These are phyloP conservation scores for Fusarium nurragi DNA, from an alignment of 2,329 filamentous ascomycete species.

Conservation along the genomic window DNA sequence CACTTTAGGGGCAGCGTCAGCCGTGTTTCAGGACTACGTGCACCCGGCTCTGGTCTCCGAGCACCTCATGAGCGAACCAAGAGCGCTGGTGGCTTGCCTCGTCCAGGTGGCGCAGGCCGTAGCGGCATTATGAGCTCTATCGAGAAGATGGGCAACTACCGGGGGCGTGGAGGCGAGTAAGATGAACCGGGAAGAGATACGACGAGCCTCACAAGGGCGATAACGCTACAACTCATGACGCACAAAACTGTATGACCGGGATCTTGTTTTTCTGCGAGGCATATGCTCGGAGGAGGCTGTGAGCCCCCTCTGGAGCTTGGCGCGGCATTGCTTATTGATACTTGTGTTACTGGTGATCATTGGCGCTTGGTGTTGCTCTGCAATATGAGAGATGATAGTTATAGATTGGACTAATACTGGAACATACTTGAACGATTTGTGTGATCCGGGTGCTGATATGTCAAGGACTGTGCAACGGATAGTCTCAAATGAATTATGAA, in stretches of 20 bases:
- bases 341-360: constrained; percentile 21
- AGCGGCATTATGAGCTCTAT: constrained; percentile 86
- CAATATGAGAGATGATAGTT: constrained; percentile 23
- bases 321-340: constrained; percentile 26
- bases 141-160: constrained; percentile 82
- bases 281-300: constrained; percentile 21
- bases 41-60: constrained; percentile 63
- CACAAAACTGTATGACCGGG: constrained; percentile 38
- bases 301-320: constrained; percentile 20
- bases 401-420: constrained; percentile 14
- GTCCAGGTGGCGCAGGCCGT: constrained; percentile 60
- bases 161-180: constrained; percentile 53
- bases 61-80: constrained; percentile 57
- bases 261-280: constrained; percentile 32
- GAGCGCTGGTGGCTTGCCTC: constrained; percentile 57
- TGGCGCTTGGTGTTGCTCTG: constrained; percentile 25
- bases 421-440: neutral
- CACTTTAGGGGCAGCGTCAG: constrained; percentile 59
- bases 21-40: constrained; percentile 67
- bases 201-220: constrained; percentile 19
- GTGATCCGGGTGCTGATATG: neutral
- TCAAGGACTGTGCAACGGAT: neutral
- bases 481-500: neutral
- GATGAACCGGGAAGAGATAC: neutral
- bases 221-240: constrained; percentile 38